Percentiles rank a stretch among this genome's conserved stretches.
Conservation (phyloP, 805 yeast species). For the Zygosaccharomyces gambellarensis region DNA sequence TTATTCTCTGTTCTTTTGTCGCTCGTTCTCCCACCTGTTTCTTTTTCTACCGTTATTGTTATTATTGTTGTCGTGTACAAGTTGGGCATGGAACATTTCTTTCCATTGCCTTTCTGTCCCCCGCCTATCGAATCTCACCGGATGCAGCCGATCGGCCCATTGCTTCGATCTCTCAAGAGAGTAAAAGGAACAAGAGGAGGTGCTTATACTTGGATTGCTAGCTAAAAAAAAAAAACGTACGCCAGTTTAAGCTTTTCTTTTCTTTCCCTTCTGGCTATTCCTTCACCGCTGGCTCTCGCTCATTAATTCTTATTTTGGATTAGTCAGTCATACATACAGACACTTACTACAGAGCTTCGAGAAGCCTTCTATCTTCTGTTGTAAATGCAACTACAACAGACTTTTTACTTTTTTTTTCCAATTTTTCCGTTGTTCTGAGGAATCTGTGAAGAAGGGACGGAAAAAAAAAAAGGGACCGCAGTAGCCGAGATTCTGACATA, state of each 20-base stretch:
- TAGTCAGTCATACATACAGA: background rate
- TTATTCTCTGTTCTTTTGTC: constrained; percentile 1
- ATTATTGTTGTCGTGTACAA: background rate
- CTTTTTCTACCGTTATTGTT: background rate
- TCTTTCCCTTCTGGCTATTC: background rate
- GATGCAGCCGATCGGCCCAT: no score
- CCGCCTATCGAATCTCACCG: no score
- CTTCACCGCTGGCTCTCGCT: background rate
- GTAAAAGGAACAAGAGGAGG: no score
- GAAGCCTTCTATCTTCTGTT: background rate
- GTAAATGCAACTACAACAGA: background rate
- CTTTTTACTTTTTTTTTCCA: background rate
- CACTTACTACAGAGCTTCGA: background rate
- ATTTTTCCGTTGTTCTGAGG: background rate
- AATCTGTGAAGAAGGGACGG: background rate
- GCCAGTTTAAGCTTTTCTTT: background rate
- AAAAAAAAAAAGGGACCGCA: background rate
- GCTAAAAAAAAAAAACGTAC: background rate
- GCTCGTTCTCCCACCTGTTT: background rate
- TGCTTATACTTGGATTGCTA: no score
- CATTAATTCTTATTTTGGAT: background rate
- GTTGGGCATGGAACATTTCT: background rate
- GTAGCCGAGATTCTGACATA: background rate
- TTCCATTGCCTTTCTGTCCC: no score
- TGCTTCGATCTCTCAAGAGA: no score